A percentile compares a stretch with the other conserved stretches of the same genome.
Evolutionary conservation across 1,284 basidiomycete genomes (phyloP).

Genomic region (Pterula multifida): DNA sequence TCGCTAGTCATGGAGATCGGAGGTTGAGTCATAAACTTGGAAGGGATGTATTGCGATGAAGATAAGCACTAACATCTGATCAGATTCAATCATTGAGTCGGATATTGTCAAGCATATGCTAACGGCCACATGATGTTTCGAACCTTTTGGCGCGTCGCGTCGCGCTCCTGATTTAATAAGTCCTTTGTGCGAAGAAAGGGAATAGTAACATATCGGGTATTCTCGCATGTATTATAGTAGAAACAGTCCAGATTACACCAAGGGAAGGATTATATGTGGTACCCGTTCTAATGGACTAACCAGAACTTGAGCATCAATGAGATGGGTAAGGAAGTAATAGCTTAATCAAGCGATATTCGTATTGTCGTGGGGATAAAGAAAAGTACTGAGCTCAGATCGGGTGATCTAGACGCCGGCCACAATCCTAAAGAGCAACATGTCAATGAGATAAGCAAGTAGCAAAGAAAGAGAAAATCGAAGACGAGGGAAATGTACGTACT

Average conservation of each 20-base stretch:
- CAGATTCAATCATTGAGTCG: not conserved
- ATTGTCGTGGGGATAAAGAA: not conserved
- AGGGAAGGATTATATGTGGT: not conserved
- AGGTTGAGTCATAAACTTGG: not conserved
- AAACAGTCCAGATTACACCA: not conserved
- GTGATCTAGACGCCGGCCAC: constrained; percentile 17
- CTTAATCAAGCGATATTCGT: too few relatives aligned
- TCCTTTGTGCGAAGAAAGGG: too few relatives aligned
- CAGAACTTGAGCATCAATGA: too few relatives aligned
- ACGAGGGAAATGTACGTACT: constrained; percentile 39
- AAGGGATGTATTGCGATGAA: not conserved
- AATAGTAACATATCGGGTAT: not conserved
- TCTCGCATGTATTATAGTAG: not conserved
- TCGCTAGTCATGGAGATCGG: not conserved
- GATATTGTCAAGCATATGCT: constrained; percentile 1
- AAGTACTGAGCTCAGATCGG: not conserved
- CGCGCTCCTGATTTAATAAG: not conserved
- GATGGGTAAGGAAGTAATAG: too few relatives aligned
- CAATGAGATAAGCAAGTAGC: not conserved
- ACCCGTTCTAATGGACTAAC: too few relatives aligned
- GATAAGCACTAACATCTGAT: not conserved
- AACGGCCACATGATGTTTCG: not conserved
- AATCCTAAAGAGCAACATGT: constrained; percentile 13
- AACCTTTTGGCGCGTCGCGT: not conserved
- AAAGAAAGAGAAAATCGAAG: not conserved